phyloP scores from a whole-genome alignment of 345 rosid genomes.

The Boechera retrofracta region DNA sequence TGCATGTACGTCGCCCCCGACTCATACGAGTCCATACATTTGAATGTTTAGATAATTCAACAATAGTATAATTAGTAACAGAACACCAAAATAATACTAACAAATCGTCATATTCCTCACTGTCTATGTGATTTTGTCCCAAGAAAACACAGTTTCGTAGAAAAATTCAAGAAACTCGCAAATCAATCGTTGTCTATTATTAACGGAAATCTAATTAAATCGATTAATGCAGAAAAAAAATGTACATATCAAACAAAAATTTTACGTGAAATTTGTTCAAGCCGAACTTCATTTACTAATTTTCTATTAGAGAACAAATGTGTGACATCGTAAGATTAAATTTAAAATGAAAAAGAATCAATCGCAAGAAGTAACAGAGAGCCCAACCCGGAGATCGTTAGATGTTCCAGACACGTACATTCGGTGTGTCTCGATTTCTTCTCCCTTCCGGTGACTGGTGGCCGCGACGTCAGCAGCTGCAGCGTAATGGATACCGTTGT shows the following conservation, averaged over 20 bases:
- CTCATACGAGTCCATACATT: neutral
- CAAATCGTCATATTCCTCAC: neutral
- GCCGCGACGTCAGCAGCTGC: slow-evolving; percentile 47
- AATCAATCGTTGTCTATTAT: neutral
- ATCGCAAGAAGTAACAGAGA: slow-evolving; percentile 84
- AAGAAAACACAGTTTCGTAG: neutral
- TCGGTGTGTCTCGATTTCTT: slow-evolving; percentile 80
- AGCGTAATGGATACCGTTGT: slow-evolving; percentile 64
- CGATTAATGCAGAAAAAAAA: neutral
- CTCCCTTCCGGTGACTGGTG: slow-evolving; percentile 46
- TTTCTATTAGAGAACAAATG: slow-evolving; percentile 25
- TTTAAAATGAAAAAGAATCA: slow-evolving; percentile 40
- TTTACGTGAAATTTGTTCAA: neutral
- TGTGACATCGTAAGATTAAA: slow-evolving; percentile 1
- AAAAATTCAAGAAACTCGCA: neutral
- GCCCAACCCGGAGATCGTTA: slow-evolving; percentile 92
- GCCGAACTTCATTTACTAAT: slow-evolving; percentile 7
- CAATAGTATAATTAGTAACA: no score
- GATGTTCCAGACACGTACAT: slow-evolving; percentile 93
- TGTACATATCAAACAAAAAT: slow-evolving; percentile 9
- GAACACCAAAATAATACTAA: neutral
- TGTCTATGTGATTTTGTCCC: neutral
- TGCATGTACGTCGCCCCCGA: neutral
- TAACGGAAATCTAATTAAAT: neutral
- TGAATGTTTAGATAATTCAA: neutral